Conservation (phyloP, 176 grass and related monocot genomes). For the Lolium multiflorum region DNA sequence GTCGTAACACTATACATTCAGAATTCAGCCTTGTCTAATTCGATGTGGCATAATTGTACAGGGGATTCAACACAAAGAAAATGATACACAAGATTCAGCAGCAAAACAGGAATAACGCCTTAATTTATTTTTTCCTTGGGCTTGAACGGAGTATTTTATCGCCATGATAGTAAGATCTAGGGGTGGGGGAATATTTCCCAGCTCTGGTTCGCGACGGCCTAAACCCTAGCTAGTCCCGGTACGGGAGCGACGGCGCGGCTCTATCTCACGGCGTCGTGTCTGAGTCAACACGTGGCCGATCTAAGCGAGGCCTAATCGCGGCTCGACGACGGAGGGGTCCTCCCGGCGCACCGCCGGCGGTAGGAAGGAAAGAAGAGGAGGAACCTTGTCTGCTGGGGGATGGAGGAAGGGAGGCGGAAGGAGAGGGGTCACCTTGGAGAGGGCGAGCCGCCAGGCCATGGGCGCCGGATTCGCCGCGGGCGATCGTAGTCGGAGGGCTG, state of each 20-base stretch:
- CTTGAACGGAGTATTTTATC: background rate
- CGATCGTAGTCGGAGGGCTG: constrained; percentile 38
- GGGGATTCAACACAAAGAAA: too few species aligned
- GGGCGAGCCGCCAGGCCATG: constrained; percentile 44
- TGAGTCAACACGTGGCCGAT: background rate
- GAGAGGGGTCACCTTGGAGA: constrained; percentile 44
- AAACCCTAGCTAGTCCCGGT: background rate
- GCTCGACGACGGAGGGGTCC: background rate
- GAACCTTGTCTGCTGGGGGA: background rate
- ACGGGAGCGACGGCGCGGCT: too few species aligned
- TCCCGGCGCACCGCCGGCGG: background rate
- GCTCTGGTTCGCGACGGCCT: background rate
- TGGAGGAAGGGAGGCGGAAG: background rate
- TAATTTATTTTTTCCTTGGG: too few species aligned
- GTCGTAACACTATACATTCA: too few species aligned
- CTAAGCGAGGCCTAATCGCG: background rate
- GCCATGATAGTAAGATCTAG: background rate
- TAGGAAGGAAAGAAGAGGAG: background rate
- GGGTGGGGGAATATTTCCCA: background rate
- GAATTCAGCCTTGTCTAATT: too few species aligned
- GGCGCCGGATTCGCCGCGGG: background rate
- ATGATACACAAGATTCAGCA: too few species aligned
- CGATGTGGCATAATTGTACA: too few species aligned
- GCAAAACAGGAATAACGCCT: too few species aligned
- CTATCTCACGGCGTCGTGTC: background rate